phyloP scores from a whole-genome alignment of 306 rosid genomes.

The Medicago ruthenica region DNA sequence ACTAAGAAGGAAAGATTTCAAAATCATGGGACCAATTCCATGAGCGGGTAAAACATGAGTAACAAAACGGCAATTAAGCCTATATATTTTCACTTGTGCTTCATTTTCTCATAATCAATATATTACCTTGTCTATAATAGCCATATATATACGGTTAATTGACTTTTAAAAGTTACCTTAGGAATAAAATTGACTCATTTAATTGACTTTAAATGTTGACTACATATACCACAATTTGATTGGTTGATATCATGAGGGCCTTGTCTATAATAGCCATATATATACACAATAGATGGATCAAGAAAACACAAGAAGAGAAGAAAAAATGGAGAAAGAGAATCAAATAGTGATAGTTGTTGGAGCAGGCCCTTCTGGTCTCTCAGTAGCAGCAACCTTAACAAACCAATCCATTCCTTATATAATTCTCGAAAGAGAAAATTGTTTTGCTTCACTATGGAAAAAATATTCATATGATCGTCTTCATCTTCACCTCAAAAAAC shows the following conservation, averaged over 20 bases:
- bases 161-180: no score
- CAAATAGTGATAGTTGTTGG: constrained; percentile 62
- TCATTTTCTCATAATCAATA: neutral
- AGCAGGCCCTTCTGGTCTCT: constrained; percentile 76
- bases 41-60: no score
- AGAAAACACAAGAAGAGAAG: neutral
- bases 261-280: no score
- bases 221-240: no score
- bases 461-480: constrained; percentile 81
- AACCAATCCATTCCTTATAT: constrained; percentile 51
- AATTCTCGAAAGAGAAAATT: constrained; percentile 68
- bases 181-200: no score
- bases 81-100: neutral
- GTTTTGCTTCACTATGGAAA: constrained; percentile 68
- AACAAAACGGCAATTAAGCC: no score
- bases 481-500: constrained; percentile 69
- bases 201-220: no score
- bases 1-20: no score
- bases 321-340: constrained; percentile 40
- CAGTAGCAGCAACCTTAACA: constrained; percentile 57
- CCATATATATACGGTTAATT: neutral
- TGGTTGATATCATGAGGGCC: no score
- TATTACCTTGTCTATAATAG: neutral
- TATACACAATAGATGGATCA: neutral
- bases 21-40: no score